Conservation (phyloP, 805 yeast genomes). For the Suhomyces pyralidae region DNA sequence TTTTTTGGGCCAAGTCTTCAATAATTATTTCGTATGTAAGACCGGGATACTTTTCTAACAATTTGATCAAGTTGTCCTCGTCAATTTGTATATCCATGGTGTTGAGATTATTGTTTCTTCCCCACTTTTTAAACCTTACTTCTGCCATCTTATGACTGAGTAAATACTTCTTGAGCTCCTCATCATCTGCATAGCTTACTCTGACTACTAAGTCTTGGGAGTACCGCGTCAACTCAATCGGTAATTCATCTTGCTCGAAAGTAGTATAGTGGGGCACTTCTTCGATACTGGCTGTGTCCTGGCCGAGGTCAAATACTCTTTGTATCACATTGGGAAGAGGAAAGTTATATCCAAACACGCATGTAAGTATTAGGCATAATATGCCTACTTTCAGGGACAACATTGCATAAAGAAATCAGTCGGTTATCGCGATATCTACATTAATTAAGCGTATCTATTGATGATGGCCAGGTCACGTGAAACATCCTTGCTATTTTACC, state of each 20-base stretch:
- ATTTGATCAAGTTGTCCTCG: slow-evolving; percentile 14
- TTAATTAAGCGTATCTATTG: neutral
- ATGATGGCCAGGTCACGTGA: neutral
- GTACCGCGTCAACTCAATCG: slow-evolving; percentile 42
- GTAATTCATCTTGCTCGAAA: slow-evolving; percentile 25
- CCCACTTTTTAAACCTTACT: slow-evolving; percentile 44
- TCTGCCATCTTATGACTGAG: slow-evolving; percentile 4
- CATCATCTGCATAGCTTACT: slow-evolving; percentile 27
- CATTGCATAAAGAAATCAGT: neutral
- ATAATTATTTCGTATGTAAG: slow-evolving; percentile 44
- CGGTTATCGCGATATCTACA: neutral
- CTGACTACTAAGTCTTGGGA: slow-evolving; percentile 45
- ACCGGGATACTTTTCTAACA: slow-evolving; percentile 20
- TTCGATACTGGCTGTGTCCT: neutral
- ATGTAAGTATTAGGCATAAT: neutral
- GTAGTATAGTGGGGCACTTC: slow-evolving; percentile 28
- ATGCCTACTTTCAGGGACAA: neutral
- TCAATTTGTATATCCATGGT: slow-evolving; percentile 47
- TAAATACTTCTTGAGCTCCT: slow-evolving; percentile 18
- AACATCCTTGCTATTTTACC: neutral
- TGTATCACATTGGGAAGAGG: neutral
- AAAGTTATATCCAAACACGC: neutral
- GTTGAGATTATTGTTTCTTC: slow-evolving; percentile 30
- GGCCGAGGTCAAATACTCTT: neutral
- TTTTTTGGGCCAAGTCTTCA: slow-evolving; percentile 53